Base-by-base conservation (phyloP, 2,329 filamentous ascomycete genomes). In the Xylaria sp. region DNA sequence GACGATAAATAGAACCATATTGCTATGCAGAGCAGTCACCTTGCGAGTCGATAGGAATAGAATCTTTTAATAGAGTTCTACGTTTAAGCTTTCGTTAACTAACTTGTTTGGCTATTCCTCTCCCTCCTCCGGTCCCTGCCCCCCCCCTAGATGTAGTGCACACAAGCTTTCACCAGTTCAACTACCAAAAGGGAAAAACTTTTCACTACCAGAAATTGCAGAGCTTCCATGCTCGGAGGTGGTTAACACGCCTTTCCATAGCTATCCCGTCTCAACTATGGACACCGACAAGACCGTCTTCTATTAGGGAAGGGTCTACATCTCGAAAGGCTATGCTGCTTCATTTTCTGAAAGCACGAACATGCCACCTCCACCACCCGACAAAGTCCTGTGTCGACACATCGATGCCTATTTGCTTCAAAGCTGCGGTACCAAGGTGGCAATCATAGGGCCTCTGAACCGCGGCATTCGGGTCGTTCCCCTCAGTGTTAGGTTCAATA, bases 401-500 rank as follows among this genome's bases (percentile, higher is more conserved):
- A 71, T 90, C 84, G 65, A 97, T 90, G 0, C 87, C 91, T 63
- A 96, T 73, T 13, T 91, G 86, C 74, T 85, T 85, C 66, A 97
- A 77, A 38, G 81, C 86, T 75, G 85, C 85, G 8, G 90, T 97
- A 70, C 91, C 93, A 46, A 97, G 80, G 76, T 97, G 92, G 69
- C 90, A 94, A 77, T 97, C 92, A 73, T 91, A 97, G 11, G 93
- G 93, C 65, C 93, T 83, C 77, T 93, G 86, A 0, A 93, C 90
- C 21, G 83, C 82, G 44, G 89, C 86, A 63, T 86, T 87, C 5
- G 88, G 87, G 66, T 91, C 89, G 73, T 90, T 90, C 37, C 90
- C 90, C 70, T 90, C 82, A 23, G 87, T 84, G 70, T 92, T 89
- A 9, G 89, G 80, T 70, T 85, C 82, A 75, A 97, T 88, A 7